These are phyloP conservation scores for Calonectria fujianensis DNA, from an alignment of 2,329 filamentous ascomycete genomes.

Conservation along the genomic window DNA sequence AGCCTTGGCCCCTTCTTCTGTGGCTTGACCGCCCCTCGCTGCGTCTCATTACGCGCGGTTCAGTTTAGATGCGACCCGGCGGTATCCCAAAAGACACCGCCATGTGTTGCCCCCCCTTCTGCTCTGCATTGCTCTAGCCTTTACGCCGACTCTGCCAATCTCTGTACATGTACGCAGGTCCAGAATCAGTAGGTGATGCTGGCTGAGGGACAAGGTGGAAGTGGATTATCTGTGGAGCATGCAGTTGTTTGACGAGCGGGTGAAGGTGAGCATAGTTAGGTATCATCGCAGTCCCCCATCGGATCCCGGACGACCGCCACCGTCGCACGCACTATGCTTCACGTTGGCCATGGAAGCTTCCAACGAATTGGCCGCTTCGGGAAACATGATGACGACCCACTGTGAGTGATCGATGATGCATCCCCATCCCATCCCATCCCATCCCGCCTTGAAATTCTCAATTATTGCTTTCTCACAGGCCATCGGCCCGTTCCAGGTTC, in stretches of 20 bases:
- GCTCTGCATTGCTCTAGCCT: background rate
- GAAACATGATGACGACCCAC: constrained; percentile 6
- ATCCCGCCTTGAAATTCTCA: background rate
- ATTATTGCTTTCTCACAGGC: constrained; percentile 17
- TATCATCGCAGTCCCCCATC: constrained; percentile 9
- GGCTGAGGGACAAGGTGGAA: background rate
- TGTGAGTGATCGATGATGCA: constrained; percentile 26
- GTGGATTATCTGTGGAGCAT: constrained; percentile 18
- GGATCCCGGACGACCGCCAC: constrained; percentile 7
- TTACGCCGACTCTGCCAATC: background rate
- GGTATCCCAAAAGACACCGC: constrained; percentile 15
- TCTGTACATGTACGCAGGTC: background rate
- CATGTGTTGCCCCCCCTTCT: background rate
- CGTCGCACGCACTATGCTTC: constrained; percentile 20
- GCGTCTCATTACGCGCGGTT: constrained; percentile 13
- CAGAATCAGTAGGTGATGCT: background rate
- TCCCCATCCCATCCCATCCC: constrained; percentile 11
- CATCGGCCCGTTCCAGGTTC: constrained; percentile 27
- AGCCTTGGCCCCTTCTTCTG: constrained; percentile 29
- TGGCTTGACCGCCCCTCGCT: constrained; percentile 28
- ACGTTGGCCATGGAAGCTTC: constrained; percentile 9
- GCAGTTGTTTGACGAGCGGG: background rate
- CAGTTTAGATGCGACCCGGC: background rate
- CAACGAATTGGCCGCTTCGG: constrained; percentile 9
- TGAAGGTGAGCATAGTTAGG: constrained; percentile 19